Conservation (phyloP, 2,329 filamentous ascomycete genomes). For the Calonectria crousiana region DNA sequence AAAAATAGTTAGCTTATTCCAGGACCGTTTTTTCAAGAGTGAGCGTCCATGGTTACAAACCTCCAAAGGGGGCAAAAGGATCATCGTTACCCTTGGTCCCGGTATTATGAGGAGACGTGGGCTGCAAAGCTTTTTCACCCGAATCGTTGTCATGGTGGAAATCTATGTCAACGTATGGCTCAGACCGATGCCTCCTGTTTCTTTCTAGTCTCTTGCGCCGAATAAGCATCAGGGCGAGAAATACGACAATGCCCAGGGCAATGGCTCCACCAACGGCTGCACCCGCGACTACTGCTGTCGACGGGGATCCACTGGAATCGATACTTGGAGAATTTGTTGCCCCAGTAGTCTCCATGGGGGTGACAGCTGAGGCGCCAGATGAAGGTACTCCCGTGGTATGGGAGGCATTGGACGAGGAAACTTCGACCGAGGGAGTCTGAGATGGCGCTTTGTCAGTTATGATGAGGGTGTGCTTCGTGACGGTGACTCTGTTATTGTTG, state of each 20-base stretch:
- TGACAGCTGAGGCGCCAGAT: conserved; percentile 17
- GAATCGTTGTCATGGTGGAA: conserved; percentile 31
- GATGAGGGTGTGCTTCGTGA: conserved; percentile 51
- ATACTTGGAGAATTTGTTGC: background rate
- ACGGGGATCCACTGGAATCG: conserved; percentile 28
- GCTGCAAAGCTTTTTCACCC: conserved; percentile 46
- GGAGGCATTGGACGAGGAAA: conserved; percentile 17
- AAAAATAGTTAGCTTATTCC: conserved; percentile 30
- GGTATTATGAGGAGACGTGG: conserved; percentile 43
- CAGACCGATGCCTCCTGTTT: background rate
- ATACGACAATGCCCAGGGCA: conserved; percentile 41
- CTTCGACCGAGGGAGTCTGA: conserved; percentile 20
- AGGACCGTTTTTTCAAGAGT: background rate
- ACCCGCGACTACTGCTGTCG: conserved; percentile 50
- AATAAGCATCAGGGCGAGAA: conserved; percentile 39
- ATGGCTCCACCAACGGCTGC: conserved; percentile 46
- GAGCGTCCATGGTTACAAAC: conserved; percentile 44
- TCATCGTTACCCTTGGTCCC: conserved; percentile 45
- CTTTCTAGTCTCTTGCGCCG: conserved; percentile 31
- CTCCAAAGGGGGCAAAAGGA: conserved; percentile 60
- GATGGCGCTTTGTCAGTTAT: conserved; percentile 42
- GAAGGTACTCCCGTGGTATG: conserved; percentile 16
- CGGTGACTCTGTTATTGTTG: conserved; percentile 49
- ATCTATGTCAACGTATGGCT: conserved; percentile 12
- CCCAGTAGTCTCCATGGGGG: conserved; percentile 25